A percentile compares a stretch with the other conserved stretches of the same genome.
These are phyloP conservation scores for Chytriomyces hyalinus DNA, from an alignment of 192 early-diverging fungal genomes.

Conservation along the genomic window DNA sequence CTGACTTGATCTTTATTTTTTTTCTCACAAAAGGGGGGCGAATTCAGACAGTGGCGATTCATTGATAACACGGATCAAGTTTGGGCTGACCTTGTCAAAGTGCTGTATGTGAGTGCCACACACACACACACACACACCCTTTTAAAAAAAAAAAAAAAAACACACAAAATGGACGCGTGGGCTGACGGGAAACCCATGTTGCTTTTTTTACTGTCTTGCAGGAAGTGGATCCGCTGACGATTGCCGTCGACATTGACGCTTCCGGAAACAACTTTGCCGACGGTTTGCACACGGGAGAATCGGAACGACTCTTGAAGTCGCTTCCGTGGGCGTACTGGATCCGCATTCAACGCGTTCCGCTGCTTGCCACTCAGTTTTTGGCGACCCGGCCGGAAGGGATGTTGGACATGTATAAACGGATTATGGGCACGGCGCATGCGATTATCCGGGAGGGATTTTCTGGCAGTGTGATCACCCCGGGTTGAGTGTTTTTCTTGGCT, in stretches of 20 bases:
- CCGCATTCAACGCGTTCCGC: conserved; percentile 13
- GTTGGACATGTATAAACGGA: conserved; percentile 9
- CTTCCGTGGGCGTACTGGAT: conserved; percentile 25
- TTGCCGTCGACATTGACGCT: conserved; percentile 27
- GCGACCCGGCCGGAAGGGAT: conserved; percentile 15
- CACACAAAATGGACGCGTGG: too few species aligned
- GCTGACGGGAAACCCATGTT: too few species aligned
- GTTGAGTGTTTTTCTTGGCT: not conserved
- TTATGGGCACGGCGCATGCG: conserved; percentile 24
- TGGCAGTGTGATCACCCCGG: conserved; percentile 9
- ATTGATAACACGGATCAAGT: conserved; percentile 27
- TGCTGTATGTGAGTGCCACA: conserved; percentile 12
- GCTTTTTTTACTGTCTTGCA: too few species aligned
- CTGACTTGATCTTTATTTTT: not conserved
- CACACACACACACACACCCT: too few species aligned
- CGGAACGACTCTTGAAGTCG: conserved; percentile 2
- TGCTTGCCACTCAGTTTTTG: conserved; percentile 29
- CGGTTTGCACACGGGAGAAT: conserved; percentile 32
- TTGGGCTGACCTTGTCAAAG: conserved; percentile 1
- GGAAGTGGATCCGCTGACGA: conserved; percentile 12
- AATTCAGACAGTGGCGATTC: conserved; percentile 5
- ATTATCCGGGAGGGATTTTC: conserved; percentile 32
- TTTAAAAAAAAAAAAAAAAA: too few species aligned
- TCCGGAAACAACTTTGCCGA: conserved; percentile 31
- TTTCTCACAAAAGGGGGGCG: not conserved